phyloP scores from a whole-genome alignment of 139 green algal genomes.

The Chlorella vulgaris region DNA sequence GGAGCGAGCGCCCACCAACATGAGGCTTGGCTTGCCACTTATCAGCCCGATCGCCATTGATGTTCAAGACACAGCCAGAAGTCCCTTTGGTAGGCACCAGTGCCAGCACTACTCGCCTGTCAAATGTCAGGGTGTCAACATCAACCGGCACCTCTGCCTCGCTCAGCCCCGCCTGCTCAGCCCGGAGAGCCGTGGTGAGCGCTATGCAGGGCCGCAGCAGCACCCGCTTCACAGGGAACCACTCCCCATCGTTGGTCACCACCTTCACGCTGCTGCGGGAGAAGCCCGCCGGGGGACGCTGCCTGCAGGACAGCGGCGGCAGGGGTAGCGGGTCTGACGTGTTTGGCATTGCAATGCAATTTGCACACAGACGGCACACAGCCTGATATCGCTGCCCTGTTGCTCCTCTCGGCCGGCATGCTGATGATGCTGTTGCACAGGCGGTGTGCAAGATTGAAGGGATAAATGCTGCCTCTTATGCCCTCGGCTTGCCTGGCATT shows the following conservation, averaged over 20 bases:
- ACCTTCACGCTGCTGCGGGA: slow-evolving; percentile 43
- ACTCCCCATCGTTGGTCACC: slow-evolving; percentile 57
- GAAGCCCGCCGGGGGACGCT: background rate
- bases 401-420: too few species aligned
- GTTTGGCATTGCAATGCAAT: too few species aligned
- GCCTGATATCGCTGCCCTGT: too few species aligned
- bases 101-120: too few species aligned
- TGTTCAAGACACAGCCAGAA: too few species aligned
- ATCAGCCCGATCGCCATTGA: too few species aligned
- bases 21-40: too few species aligned
- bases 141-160: slow-evolving; percentile 45
- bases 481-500: background rate
- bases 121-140: slow-evolving; percentile 72
- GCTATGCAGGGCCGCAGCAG: slow-evolving; percentile 73
- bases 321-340: background rate
- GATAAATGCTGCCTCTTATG: background rate
- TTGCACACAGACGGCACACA: too few species aligned
- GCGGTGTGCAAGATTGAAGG: too few species aligned
- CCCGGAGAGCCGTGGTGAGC: slow-evolving; percentile 57
- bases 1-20: too few species aligned
- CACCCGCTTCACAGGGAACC: slow-evolving; percentile 67
- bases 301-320: background rate
- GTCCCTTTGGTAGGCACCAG: too few species aligned
- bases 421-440: too few species aligned
- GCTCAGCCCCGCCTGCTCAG: background rate